Conservation (phyloP, 768 basidiomycete species). For the Lactifluus rugatus region DNA sequence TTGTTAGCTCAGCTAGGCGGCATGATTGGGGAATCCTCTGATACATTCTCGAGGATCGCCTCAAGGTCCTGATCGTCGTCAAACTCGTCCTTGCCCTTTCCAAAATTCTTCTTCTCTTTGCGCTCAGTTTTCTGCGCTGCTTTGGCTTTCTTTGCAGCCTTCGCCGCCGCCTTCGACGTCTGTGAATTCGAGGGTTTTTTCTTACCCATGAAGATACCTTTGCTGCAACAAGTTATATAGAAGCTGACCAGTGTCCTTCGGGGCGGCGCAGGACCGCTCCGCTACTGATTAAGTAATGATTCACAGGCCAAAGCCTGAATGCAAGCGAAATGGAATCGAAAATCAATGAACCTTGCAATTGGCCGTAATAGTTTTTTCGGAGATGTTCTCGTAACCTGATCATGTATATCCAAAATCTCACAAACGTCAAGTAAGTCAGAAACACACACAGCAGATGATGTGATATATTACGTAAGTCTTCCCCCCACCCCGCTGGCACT, state of each 20-base stretch:
- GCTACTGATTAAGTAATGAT: no score
- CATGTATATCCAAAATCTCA: background rate
- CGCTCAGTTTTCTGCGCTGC: conserved; percentile 56
- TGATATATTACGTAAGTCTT: background rate
- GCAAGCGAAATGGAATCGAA: no score
- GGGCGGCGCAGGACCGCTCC: no score
- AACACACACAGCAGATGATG: no score
- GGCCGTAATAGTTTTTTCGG: background rate
- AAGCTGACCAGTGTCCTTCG: background rate
- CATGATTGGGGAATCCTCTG: conserved; percentile 7
- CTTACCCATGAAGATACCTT: conserved; percentile 35
- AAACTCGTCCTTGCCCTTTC: conserved; percentile 40
- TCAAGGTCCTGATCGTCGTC: conserved; percentile 75
- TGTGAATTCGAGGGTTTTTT: conserved; percentile 36
- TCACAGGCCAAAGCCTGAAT: no score
- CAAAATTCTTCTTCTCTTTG: conserved; percentile 55
- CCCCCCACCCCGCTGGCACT: no score
- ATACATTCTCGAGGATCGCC: conserved; percentile 69
- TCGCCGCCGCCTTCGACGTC: conserved; percentile 33
- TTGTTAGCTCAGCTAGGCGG: background rate
- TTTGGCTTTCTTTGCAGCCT: conserved; percentile 59
- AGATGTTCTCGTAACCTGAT: background rate
- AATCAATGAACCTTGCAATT: background rate
- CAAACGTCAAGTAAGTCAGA: background rate
- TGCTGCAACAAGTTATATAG: background rate